These are phyloP conservation scores for Syzygium aromaticum DNA, from an alignment of 345 rosid species.

Conservation along the genomic window DNA sequence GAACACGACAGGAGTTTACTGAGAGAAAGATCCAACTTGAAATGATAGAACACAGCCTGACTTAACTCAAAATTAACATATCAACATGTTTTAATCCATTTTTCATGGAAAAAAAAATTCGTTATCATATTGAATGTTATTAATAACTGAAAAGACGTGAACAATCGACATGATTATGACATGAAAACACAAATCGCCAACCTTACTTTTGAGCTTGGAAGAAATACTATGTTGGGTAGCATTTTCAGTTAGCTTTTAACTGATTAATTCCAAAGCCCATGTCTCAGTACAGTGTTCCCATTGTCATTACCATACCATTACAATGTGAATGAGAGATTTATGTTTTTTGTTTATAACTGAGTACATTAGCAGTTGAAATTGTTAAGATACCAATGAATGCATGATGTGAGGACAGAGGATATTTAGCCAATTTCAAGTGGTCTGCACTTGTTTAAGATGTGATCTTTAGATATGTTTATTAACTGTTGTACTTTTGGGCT, in stretches of 20 bases:
- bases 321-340: not conserved
- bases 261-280: not conserved
- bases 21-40: slow-evolving; percentile 9
- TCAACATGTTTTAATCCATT: slow-evolving; percentile 70
- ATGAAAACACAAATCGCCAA: not conserved
- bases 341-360: not conserved
- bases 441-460: not conserved
- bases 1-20: not conserved
- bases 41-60: slow-evolving; percentile 52
- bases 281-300: not conserved
- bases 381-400: not conserved
- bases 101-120: slow-evolving; percentile 43
- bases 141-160: too few species aligned
- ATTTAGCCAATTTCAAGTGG: not conserved
- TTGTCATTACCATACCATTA: not conserved
- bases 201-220: not conserved
- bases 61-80: slow-evolving; percentile 33
- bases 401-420: not conserved
- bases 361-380: not conserved
- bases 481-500: not conserved
- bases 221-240: not conserved
- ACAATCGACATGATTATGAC: not conserved
- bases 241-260: not conserved
- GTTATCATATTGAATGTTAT: not conserved
- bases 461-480: not conserved